phyloP scores from a whole-genome alignment of 2,329 filamentous ascomycete species.

The Penicillium crustosum region DNA sequence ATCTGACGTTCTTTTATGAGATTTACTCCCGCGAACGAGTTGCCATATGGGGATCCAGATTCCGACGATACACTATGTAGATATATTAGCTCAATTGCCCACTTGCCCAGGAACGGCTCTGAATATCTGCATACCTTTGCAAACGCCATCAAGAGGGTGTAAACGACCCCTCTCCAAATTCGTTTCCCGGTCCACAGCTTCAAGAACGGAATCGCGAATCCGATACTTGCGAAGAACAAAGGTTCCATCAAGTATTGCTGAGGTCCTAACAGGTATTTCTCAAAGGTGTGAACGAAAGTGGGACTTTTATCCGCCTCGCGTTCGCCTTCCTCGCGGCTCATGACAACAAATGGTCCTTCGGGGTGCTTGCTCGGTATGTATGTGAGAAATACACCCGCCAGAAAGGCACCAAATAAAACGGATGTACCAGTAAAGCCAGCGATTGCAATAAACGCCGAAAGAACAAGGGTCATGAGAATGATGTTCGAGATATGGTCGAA shows the following conservation, averaged over 20 bases:
- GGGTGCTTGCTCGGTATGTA: constrained; percentile 40
- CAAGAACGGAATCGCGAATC: constrained; percentile 36
- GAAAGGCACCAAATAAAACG: constrained; percentile 41
- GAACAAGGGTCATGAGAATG: constrained; percentile 36
- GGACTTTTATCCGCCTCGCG: constrained; percentile 35
- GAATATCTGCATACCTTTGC: constrained; percentile 25
- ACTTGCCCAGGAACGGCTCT: neutral
- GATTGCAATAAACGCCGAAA: constrained; percentile 35
- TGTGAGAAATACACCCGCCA: constrained; percentile 38
- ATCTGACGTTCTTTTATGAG: neutral
- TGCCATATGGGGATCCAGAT: constrained; percentile 31
- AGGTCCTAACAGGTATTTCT: constrained; percentile 37
- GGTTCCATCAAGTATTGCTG: constrained; percentile 38
- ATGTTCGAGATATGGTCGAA: constrained; percentile 38
- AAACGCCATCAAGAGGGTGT: constrained; percentile 32
- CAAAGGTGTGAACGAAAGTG: constrained; percentile 43
- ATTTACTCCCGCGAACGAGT: neutral
- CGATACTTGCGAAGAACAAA: constrained; percentile 34
- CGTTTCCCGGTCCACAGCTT: constrained; percentile 34
- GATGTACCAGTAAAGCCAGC: constrained; percentile 41
- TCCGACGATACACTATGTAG: constrained; percentile 28
- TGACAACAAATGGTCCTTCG: constrained; percentile 38
- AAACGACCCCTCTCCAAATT: constrained; percentile 34
- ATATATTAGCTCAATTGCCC: neutral
- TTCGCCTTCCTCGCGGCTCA: constrained; percentile 38